These are phyloP conservation scores for Globisporangium paddicum DNA, from an alignment of 352 stramenopile species.

Conservation along the genomic window DNA sequence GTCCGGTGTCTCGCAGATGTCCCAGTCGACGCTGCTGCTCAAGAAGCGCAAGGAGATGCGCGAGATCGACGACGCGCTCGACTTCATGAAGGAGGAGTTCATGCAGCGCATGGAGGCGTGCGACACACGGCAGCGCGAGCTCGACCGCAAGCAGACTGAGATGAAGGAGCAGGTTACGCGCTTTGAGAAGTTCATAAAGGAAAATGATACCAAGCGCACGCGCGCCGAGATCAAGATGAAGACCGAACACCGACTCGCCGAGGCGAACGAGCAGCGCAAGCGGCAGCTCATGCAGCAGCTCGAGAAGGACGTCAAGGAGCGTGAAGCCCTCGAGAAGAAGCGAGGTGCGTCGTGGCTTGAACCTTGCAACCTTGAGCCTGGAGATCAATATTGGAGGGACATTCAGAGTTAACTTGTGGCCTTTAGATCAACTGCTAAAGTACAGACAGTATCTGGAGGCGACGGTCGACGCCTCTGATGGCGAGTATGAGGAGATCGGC, in stretches of 20 bases:
- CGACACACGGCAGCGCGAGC: conserved; percentile 67
- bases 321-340: conserved; percentile 70
- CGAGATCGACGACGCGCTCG: conserved; percentile 88
- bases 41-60: conserved; percentile 93
- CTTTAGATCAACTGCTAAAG: conserved; percentile 67
- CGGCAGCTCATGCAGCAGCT: conserved; percentile 65
- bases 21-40: conserved; percentile 87
- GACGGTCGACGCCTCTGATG: conserved; percentile 76
- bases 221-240: conserved; percentile 88
- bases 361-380: background rate
- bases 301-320: conserved; percentile 65
- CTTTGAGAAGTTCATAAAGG: conserved; percentile 94
- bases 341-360: conserved; percentile 28
- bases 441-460: conserved; percentile 84
- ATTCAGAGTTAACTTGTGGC: no score
- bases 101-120: conserved; percentile 85
- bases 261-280: conserved; percentile 78
- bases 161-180: conserved; percentile 90
- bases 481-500: conserved; percentile 81
- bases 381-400: background rate
- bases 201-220: conserved; percentile 90
- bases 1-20: conserved; percentile 84
- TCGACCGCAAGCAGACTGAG: conserved; percentile 86
- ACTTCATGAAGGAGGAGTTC: conserved; percentile 94
- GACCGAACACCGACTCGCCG: conserved; percentile 64